Percentiles rank a stretch among this genome's conserved stretches.
phyloP scores from a whole-genome alignment of 257 asterid genomes.

The Penstemon newberryi region DNA sequence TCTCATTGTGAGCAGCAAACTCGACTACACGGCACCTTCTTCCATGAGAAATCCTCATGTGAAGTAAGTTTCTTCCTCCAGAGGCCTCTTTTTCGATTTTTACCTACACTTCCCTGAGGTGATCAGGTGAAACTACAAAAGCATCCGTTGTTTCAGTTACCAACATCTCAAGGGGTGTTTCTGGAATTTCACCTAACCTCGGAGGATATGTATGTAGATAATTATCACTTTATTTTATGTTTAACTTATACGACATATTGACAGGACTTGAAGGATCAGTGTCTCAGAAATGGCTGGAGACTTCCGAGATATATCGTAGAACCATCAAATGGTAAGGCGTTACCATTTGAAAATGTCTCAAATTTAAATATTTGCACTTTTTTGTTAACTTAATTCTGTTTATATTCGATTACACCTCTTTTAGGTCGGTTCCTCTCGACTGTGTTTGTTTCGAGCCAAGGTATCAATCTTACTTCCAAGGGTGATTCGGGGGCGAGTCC shows the following conservation, averaged over 20 bases:
- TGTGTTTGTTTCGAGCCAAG: constrained; percentile 32
- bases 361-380: too few relatives aligned
- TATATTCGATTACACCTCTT: too few relatives aligned
- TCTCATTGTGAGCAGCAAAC: constrained; percentile 26
- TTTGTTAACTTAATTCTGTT: too few relatives aligned
- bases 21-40: constrained; percentile 12
- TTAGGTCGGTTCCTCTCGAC: constrained; percentile 41
- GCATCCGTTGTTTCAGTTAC: too few relatives aligned
- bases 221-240: too few relatives aligned
- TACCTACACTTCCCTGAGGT: neutral
- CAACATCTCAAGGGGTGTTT: too few relatives aligned
- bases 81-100: neutral
- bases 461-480: constrained; percentile 17
- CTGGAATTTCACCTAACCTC: too few relatives aligned
- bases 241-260: neutral
- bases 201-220: too few relatives aligned
- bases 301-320: constrained; percentile 35
- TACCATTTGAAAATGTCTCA: too few relatives aligned
- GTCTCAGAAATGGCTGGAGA: constrained; percentile 43
- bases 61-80: constrained; percentile 32
- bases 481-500: constrained; percentile 40
- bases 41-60: constrained; percentile 36
- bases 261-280: constrained; percentile 45
- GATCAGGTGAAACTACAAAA: too few relatives aligned
- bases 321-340: constrained; percentile 38